These are phyloP conservation scores for Yamadazyma akitaensis DNA, from an alignment of 805 yeast species.

Conservation along the genomic window DNA sequence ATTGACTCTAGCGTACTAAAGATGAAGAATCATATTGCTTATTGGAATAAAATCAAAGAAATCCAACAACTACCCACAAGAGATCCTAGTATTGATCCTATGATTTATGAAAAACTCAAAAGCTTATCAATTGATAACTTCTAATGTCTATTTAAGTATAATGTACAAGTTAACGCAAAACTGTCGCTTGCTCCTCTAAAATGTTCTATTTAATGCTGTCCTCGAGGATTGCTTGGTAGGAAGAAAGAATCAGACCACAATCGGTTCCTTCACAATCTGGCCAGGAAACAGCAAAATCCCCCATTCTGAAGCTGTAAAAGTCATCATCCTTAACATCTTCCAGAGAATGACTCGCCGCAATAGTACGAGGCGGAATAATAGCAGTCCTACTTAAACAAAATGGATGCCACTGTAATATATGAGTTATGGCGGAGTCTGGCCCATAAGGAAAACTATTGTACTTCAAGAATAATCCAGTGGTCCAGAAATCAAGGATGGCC, in stretches of 20 bases:
- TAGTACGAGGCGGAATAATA: slow-evolving; percentile 53
- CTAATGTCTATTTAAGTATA: background rate
- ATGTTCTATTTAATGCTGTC: background rate
- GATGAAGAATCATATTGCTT: slow-evolving; percentile 31
- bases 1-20: slow-evolving; percentile 20
- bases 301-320: slow-evolving; percentile 49
- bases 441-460: slow-evolving; percentile 59
- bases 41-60: slow-evolving; percentile 23
- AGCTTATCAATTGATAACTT: slow-evolving; percentile 1
- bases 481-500: slow-evolving; percentile 76
- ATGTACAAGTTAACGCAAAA: background rate
- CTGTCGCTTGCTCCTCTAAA: background rate
- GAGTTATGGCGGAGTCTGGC: slow-evolving; percentile 73
- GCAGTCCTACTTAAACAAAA: slow-evolving; percentile 68
- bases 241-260: slow-evolving; percentile 52
- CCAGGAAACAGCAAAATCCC: slow-evolving; percentile 68
- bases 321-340: slow-evolving; percentile 28
- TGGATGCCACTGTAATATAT: slow-evolving; percentile 94
- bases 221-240: background rate
- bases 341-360: slow-evolving; percentile 27
- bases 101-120: slow-evolving; percentile 6
- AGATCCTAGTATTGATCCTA: slow-evolving; percentile 10
- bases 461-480: slow-evolving; percentile 64
- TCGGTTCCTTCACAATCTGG: slow-evolving; percentile 50
- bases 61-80: slow-evolving; percentile 10